Evolutionary conservation across 75 land plant species (phyloP).

Genomic region (Pseudotsuga menziesii): DNA sequence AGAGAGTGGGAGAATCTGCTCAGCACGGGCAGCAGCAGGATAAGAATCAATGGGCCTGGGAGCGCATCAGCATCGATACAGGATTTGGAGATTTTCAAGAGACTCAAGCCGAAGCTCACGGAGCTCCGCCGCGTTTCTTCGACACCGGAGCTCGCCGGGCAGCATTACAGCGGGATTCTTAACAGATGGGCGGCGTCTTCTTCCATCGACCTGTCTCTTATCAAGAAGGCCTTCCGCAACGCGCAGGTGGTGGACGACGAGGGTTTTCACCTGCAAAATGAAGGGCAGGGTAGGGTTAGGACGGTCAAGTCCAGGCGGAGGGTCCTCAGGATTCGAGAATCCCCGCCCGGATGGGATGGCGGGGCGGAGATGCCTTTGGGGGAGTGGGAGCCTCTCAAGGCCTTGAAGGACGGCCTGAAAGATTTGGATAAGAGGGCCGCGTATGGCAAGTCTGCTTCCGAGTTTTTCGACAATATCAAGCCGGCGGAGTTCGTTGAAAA

Average conservation of each 20-base stretch:
- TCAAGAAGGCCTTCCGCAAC: constrained; percentile 41
- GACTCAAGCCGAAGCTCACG: constrained; percentile 69
- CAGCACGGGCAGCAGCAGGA: constrained; percentile 18
- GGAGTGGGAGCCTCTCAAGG: constrained; percentile 85
- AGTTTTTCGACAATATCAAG: constrained; percentile 55
- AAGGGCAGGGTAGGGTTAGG: constrained; percentile 9
- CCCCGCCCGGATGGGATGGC: constrained; percentile 7
- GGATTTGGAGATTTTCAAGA: constrained; percentile 77
- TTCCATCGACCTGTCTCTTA: constrained; percentile 43
- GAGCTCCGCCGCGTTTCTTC: constrained; percentile 68
- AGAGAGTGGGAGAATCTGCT: constrained; percentile 76
- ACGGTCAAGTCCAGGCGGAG: constrained; percentile 24
- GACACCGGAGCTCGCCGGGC: constrained; percentile 56
- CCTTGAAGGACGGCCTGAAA: constrained; percentile 60
- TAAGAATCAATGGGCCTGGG: background rate
- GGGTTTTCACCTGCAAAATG: constrained; percentile 8
- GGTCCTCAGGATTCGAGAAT: constrained; percentile 11
- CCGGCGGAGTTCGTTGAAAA: constrained; percentile 73
- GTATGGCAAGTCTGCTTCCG: constrained; percentile 37
- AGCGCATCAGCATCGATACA: constrained; percentile 12
- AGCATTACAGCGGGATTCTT: constrained; percentile 19
- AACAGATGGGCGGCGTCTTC: constrained; percentile 39
- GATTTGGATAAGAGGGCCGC: constrained; percentile 63
- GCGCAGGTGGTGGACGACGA: constrained; percentile 36
- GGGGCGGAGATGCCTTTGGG: constrained; percentile 18